Evolutionary conservation across 331 rosid species (phyloP), one percentile per base, ranked within the genome.

Genomic region (Quercus tomentella): DNA sequence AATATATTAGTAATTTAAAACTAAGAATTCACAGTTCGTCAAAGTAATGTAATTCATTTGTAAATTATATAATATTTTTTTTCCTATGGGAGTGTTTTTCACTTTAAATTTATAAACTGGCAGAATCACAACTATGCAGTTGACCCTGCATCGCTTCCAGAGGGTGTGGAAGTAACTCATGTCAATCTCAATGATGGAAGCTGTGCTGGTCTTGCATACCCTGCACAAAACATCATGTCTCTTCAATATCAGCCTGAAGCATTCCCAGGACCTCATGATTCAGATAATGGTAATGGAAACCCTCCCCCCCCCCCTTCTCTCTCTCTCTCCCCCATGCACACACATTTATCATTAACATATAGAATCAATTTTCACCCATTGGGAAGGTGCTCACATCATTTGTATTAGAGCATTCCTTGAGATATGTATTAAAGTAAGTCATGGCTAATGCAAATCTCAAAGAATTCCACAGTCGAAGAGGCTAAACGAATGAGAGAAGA

Each of bases 191-290:
- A 94, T 4, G 96, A 94, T 76, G 87, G 92, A 81, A 94, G 92
- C 77, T 92, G 93, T 79, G 97, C 97, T 17, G 98, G 98, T 52
- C 94, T 94, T 77, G 86, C 96, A 49, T 94, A 84, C 77, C 94
- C 96, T 23, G 91, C 93, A 37, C 79, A 75, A 73, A 86, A 86
- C 71, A 78, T 92, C 12, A 86, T 94, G 94, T 94, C 98, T 72
- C 92, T 94, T 82, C 98, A 94, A 73, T 92, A 94, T 87, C 96
- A 94, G 73, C 98, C 94, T 56, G 97, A 94, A 90, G 98, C 98
- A 56, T 93, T 97, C 5, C 98, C 98, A 0, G 98, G 98, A 68
- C 98, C 97, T 79, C 98, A 94, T 79, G 98, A 90, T 86, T 90
- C 97, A 6, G 98, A 94, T 79, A 82, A 93, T 5, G 93, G 97